Evolutionary conservation across 2,329 filamentous ascomycete genomes (phyloP).

Genomic region (Huntiella moniliformis): DNA sequence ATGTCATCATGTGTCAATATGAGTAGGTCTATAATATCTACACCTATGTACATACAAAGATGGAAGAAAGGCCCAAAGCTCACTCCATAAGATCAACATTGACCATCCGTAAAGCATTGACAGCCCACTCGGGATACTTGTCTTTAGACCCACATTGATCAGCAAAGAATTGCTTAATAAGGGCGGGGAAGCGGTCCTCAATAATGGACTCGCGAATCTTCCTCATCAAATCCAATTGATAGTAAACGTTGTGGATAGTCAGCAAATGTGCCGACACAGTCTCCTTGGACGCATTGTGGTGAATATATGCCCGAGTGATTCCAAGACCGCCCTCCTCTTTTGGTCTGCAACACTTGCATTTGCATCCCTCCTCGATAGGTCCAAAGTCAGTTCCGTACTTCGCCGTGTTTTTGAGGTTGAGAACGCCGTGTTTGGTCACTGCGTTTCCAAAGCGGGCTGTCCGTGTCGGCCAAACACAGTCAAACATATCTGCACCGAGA

Average conservation of each 20-base stretch:
- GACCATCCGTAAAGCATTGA: slow-evolving; percentile 59
- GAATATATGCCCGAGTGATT: slow-evolving; percentile 72
- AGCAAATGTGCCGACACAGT: slow-evolving; percentile 72
- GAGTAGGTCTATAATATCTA: neutral
- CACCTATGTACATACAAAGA: neutral
- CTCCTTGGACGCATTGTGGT: slow-evolving; percentile 86
- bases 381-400: slow-evolving; percentile 62
- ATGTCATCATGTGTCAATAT: neutral
- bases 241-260: slow-evolving; percentile 92
- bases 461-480: slow-evolving; percentile 95
- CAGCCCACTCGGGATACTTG: slow-evolving; percentile 68
- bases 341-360: slow-evolving; percentile 57
- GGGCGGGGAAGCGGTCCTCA: slow-evolving; percentile 61
- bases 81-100: slow-evolving; percentile 49
- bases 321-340: slow-evolving; percentile 51
- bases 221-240: slow-evolving; percentile 70
- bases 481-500: slow-evolving; percentile 96
- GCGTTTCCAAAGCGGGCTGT: slow-evolving; percentile 95
- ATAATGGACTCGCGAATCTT: slow-evolving; percentile 58
- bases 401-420: slow-evolving; percentile 59
- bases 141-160: slow-evolving; percentile 43
- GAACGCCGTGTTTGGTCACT: slow-evolving; percentile 59
- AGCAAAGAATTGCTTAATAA: slow-evolving; percentile 60
- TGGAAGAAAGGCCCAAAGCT: too few relatives aligned
- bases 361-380: slow-evolving; percentile 67